Conservation (phyloP, 106 monocot genomes). For the Chionographis japonica region DNA sequence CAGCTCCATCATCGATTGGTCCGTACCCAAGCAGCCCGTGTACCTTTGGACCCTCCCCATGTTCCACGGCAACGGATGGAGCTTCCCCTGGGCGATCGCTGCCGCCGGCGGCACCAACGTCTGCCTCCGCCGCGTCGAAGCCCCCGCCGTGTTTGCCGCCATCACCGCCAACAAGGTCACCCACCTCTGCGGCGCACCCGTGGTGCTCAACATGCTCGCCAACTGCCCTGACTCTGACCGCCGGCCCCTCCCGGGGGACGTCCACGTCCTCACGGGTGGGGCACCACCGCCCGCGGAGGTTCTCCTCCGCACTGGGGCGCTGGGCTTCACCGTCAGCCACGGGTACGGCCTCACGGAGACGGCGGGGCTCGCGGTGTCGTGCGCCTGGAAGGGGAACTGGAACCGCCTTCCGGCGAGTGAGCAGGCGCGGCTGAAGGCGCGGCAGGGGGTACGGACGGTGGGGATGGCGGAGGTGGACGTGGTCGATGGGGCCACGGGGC, state of each 20-base stretch:
- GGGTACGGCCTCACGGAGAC: slow-evolving; percentile 55
- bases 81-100: slow-evolving; percentile 39
- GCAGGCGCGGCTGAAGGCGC: slow-evolving; percentile 32
- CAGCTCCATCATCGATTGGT: slow-evolving; percentile 32
- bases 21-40: slow-evolving; percentile 33
- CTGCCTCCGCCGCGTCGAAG: slow-evolving; percentile 51
- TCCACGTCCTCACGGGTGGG: slow-evolving; percentile 27
- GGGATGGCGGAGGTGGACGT: slow-evolving; percentile 48
- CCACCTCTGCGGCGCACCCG: slow-evolving; percentile 46
- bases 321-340: slow-evolving; percentile 38
- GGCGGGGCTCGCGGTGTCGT: slow-evolving; percentile 8
- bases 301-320: slow-evolving; percentile 26
- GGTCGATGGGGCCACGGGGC: slow-evolving; percentile 29
- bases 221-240: slow-evolving; percentile 4
- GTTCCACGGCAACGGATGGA: slow-evolving; percentile 56
- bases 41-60: slow-evolving; percentile 54
- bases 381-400: slow-evolving; percentile 35
- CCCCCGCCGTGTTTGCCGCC: slow-evolving; percentile 20
- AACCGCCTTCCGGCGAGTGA: slow-evolving; percentile 24
- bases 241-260: slow-evolving; percentile 12
- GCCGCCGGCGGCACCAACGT: slow-evolving; percentile 43
- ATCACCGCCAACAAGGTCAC: slow-evolving; percentile 31
- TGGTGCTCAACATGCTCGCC: slow-evolving; percentile 54
- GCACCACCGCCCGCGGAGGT: slow-evolving; percentile 40
- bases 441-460: slow-evolving; percentile 40